phyloP scores from a whole-genome alignment of 495 filamentous ascomycete species.

The Aspergillus ostianus region DNA sequence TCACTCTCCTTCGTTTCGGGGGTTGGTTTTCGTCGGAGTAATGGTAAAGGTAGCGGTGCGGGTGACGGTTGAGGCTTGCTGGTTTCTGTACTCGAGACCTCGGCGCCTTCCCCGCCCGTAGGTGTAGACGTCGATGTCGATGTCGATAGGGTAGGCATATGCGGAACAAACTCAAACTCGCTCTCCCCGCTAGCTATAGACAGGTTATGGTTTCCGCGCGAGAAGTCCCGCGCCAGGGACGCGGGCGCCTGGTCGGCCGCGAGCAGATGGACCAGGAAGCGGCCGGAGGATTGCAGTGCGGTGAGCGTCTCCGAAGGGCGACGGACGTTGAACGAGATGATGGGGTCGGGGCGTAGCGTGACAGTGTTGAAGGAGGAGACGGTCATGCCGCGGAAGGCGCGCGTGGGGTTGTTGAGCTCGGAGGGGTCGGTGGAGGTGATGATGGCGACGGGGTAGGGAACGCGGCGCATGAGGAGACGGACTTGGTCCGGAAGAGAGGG shows the following conservation, averaged over 20 bases:
- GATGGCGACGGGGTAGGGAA: conserved; percentile 73
- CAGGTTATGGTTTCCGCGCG: conserved; percentile 36
- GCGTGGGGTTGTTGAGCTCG: conserved; percentile 14
- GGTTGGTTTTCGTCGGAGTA: conserved; percentile 25
- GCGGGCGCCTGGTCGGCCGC: conserved; percentile 30
- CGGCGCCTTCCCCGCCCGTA: not conserved
- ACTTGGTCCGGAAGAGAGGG: conserved; percentile 41
- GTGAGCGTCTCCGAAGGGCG: conserved; percentile 68
- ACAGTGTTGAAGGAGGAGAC: conserved; percentile 83
- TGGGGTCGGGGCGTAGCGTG: conserved; percentile 60
- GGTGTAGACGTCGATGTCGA: not conserved
- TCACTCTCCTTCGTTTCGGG: not conserved
- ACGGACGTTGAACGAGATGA: conserved; percentile 77
- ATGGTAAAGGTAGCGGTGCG: conserved; percentile 19
- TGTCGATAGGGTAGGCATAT: conserved; percentile 8
- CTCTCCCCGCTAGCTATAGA: conserved; percentile 31
- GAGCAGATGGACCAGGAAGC: conserved; percentile 47
- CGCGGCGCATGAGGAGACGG: conserved; percentile 64
- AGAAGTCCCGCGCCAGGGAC: conserved; percentile 45
- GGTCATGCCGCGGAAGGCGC: conserved; percentile 62
- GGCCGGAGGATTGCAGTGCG: conserved; percentile 51
- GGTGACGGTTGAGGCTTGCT: conserved; percentile 10
- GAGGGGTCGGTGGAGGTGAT: conserved; percentile 51
- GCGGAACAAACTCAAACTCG: conserved; percentile 36
- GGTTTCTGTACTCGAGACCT: not conserved